These are phyloP conservation scores for Helminthosporium solani DNA, from an alignment of 2,329 filamentous ascomycete genomes.

Conservation along the genomic window DNA sequence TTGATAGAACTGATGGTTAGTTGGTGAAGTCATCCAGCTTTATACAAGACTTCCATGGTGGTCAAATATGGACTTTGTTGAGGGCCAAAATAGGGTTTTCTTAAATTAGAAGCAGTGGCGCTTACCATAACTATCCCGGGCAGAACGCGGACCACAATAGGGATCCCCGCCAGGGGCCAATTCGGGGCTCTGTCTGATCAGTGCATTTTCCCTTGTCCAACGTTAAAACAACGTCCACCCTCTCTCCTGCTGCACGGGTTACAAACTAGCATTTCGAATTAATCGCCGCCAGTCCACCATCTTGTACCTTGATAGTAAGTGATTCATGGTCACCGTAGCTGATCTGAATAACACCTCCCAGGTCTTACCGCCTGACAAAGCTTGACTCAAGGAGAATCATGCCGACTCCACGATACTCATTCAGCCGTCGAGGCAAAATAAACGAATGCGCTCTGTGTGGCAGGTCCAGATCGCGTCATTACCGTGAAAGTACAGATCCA, in stretches of 20 bases:
- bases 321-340: constrained; percentile 7
- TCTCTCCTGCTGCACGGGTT: constrained; percentile 7
- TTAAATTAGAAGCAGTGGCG: constrained; percentile 12
- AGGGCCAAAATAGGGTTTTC: constrained; percentile 10
- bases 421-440: constrained; percentile 9
- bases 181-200: constrained; percentile 10
- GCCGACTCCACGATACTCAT: constrained; percentile 8
- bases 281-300: constrained; percentile 6
- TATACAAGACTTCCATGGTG: constrained; percentile 8
- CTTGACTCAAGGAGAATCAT: constrained; percentile 10
- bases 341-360: constrained; percentile 11
- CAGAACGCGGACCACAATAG: constrained; percentile 10
- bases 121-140: constrained; percentile 12
- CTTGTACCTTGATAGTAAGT: constrained; percentile 10
- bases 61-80: constrained; percentile 11
- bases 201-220: constrained; percentile 9
- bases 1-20: constrained; percentile 7
- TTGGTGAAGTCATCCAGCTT: constrained; percentile 4
- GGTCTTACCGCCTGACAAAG: constrained; percentile 6
- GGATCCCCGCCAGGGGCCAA: constrained; percentile 7
- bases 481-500: constrained; percentile 8
- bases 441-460: constrained; percentile 8
- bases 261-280: constrained; percentile 7
- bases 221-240: constrained; percentile 8
- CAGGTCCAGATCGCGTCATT: constrained; percentile 7